Percentiles rank a stretch among this genome's conserved stretches.
Evolutionary conservation across 1,284 basidiomycete genomes (phyloP).

Genomic region (Microbotryum scabiosae): DNA sequence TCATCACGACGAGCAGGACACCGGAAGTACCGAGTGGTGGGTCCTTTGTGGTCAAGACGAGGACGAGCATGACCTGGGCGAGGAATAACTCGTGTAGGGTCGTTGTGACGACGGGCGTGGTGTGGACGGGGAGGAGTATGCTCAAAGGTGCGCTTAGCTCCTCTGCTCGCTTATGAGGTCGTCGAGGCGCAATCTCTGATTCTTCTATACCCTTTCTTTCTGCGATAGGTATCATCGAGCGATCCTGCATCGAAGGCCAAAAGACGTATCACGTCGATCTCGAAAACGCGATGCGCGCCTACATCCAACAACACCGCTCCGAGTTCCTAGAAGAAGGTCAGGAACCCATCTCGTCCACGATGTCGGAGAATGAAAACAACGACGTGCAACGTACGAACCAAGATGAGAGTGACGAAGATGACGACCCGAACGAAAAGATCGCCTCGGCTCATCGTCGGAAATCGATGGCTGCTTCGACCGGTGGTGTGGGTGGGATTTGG

Average conservation of each 20-base stretch:
- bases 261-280: constrained; percentile 78
- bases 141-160: constrained; percentile 63
- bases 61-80: constrained; percentile 92
- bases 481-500: no score
- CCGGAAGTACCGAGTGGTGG: constrained; percentile 91
- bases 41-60: constrained; percentile 86
- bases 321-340: constrained; percentile 83
- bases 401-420: not conserved
- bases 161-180: not conserved
- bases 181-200: not conserved
- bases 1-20: constrained; percentile 80
- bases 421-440: not conserved
- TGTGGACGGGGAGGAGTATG: constrained; percentile 94
- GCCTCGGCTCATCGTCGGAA: no score
- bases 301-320: constrained; percentile 76
- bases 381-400: not conserved
- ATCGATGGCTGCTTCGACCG: no score
- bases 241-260: constrained; percentile 87
- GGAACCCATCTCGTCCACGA: constrained; percentile 36
- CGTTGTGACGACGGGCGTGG: constrained; percentile 80
- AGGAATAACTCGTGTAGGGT: constrained; percentile 66
- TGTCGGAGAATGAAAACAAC: constrained; percentile 1
- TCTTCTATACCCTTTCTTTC: not conserved
- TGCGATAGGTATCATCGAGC: constrained; percentile 76
- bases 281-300: constrained; percentile 71